Conservation (phyloP, 805 yeast genomes). For the Zygotorulaspora sp. region DNA sequence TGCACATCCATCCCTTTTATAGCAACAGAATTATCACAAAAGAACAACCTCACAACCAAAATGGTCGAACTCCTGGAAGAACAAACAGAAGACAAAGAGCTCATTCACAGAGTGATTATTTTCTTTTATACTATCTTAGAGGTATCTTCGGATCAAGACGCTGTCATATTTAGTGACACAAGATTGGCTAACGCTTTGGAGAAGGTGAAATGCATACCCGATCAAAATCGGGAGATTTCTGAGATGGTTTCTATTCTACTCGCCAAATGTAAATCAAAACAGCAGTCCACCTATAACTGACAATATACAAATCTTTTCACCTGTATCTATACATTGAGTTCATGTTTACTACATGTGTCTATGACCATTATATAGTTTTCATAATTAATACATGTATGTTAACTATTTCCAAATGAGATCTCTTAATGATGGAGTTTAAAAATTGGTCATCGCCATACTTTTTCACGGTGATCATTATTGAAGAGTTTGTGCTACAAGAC, state of each 20-base stretch:
- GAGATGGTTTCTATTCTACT: constrained; percentile 19
- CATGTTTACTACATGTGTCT: too few relatives aligned
- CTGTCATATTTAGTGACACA: constrained; percentile 9
- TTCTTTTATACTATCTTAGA: constrained; percentile 29
- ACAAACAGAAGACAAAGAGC: constrained; percentile 30
- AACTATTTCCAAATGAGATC: too few relatives aligned
- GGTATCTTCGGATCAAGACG: constrained; percentile 7
- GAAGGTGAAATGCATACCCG: constrained; percentile 15
- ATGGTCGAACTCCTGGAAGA: constrained; percentile 23
- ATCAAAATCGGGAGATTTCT: constrained; percentile 17
- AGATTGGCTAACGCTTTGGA: constrained; percentile 16
- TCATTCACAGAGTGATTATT: constrained; percentile 35
- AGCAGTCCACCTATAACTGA: too few relatives aligned
- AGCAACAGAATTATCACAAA: constrained; percentile 29
- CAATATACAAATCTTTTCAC: too few relatives aligned
- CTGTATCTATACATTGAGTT: too few relatives aligned
- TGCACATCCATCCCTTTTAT: constrained; percentile 36
- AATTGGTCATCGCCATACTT: not conserved
- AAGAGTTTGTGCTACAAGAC: not conserved
- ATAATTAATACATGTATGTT: too few relatives aligned
- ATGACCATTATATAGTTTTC: too few relatives aligned
- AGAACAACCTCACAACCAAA: constrained; percentile 26
- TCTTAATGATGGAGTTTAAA: too few relatives aligned
- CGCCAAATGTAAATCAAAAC: too few relatives aligned
- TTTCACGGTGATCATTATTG: not conserved